Evolutionary conservation across 23 red algal species (phyloP), one percentile per base, ranked within the genome.

Genomic region (Gracilariopsis chorda): DNA sequence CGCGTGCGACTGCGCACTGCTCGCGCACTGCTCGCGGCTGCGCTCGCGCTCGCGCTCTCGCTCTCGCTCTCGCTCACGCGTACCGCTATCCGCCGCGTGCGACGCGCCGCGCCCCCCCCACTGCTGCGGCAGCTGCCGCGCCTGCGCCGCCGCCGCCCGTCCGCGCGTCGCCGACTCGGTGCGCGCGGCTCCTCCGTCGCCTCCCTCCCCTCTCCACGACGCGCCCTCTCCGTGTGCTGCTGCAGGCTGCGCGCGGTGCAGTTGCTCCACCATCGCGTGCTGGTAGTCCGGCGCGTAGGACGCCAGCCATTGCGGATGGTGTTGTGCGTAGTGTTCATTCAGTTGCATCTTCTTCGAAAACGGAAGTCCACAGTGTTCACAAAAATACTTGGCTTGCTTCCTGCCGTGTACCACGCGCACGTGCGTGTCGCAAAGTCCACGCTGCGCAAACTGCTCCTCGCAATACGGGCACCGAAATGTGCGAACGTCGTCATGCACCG

Each of bases 371-470:
- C 86, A 90, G 23, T 78, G 72, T 23, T 80, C 86, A 41, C 86
- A 90, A 65, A 90, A 78, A 61, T 90, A 80, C 64, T 90, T 90
- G 37, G 86, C 72, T 47, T 78, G 74, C 59, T 90, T 90, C 57
- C 62, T 77, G 32, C 74, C 86, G 34, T 90, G 86, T 30, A 90
- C 86, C 23, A 16, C 16, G 39, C 72, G 70, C 42, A 90, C 74
- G 33, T 90, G 86, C 21, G 49, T 47, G 53, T 90, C 86, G 43
- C 86, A 90, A 27, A 80, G 27, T n/a, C 72, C 86, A 7, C 86
- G 71, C 37, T 90, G 86, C 49, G 72, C 39, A 79, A 90, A 90
- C 36, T n/a, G 65, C 20, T 51, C 39, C 10, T 78, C 48, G 33
- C 86, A 90, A 40, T 90, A 80, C 3, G 86, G 72, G 73, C 86